Base-by-base conservation (phyloP, 768 basidiomycete genomes). In the Mycena alexandri region DNA sequence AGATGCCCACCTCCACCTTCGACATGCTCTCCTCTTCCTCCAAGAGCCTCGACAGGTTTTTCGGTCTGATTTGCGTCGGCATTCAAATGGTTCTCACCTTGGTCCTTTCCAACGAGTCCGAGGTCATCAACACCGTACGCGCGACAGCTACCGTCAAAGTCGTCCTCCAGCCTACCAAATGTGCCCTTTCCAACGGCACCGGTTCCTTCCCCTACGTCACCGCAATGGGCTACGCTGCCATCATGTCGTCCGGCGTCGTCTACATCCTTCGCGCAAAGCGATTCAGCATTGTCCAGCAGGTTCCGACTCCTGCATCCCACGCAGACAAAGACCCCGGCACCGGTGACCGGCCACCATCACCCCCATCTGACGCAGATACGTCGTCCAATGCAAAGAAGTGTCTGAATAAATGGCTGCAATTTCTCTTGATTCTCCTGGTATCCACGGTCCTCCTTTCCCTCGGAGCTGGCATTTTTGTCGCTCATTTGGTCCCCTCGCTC, bases 221-320 rank as follows among this genome's bases (percentile, higher is more conserved):
- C 42, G 11, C 36, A 41, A 29, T 54, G 61, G 46, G 61, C 52
- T 53, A 34, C 50, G 51, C 50, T 34, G 17, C 29, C 17, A 7
- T 54, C 42, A 16, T 62, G 3, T 33, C 53, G n/a, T 13, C 17
- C 29, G 22, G 25, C 42, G 16, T 62, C 42, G 24, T 53, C 24
- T 62, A n/a, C 43, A 44, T 62, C 16, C 61, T 62, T 36, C 51
- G 61, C n/a, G 59, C 59, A n/a, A 54, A 52, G 33, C 29, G 61
- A 9, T 53, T 33, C 60, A n/a, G 5, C 34, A 36, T 36, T 12
- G 34, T 5, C 12, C 7, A 36, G 7, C 11, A 14, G 11, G 38
- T 22, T 43, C 9, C 36, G 16, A 5, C 19, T 22, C 25, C 12
- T 50, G 11, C 13, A 4, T 6, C 48, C 14, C 10, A 9, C 22